Percentiles rank a stretch among this genome's conserved stretches.
phyloP scores from a whole-genome alignment of 2,329 filamentous ascomycete species.

The Trichoderma sp. region DNA sequence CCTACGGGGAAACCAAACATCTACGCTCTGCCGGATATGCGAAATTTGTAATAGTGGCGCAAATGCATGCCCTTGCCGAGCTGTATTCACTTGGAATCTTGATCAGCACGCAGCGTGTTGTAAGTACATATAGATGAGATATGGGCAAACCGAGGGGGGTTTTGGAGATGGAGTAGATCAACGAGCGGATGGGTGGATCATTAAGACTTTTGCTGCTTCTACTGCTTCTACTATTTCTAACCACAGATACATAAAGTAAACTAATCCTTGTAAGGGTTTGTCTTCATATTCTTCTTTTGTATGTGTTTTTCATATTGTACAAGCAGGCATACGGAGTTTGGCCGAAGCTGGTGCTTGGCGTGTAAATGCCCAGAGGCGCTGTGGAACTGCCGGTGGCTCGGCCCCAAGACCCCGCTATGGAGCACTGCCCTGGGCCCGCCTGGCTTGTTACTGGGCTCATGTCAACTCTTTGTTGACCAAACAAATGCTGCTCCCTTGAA shows the following conservation, averaged over 20 bases:
- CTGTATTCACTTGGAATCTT: background rate
- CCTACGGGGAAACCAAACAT: background rate
- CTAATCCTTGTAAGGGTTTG: background rate
- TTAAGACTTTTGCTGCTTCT: no score
- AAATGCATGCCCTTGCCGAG: background rate
- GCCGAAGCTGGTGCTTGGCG: background rate
- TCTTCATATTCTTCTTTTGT: background rate
- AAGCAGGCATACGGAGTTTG: background rate
- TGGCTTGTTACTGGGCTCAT: background rate
- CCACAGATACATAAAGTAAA: no score
- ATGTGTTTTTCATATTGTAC: background rate
- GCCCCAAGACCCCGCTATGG: background rate
- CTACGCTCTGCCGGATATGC: background rate
- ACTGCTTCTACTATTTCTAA: no score
- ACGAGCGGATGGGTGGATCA: background rate
- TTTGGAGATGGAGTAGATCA: background rate
- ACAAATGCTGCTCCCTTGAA: background rate
- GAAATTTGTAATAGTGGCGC: background rate
- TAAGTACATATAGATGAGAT: background rate
- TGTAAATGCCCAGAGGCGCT: background rate
- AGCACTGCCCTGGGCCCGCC: background rate
- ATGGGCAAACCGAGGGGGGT: background rate
- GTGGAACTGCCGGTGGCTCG: background rate
- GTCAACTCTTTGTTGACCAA: background rate
- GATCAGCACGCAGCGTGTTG: background rate